Evolutionary conservation across 164 flowering plant genomes (phyloP), one percentile per base, ranked within the genome.

Genomic region (Tetracentron sinense): DNA sequence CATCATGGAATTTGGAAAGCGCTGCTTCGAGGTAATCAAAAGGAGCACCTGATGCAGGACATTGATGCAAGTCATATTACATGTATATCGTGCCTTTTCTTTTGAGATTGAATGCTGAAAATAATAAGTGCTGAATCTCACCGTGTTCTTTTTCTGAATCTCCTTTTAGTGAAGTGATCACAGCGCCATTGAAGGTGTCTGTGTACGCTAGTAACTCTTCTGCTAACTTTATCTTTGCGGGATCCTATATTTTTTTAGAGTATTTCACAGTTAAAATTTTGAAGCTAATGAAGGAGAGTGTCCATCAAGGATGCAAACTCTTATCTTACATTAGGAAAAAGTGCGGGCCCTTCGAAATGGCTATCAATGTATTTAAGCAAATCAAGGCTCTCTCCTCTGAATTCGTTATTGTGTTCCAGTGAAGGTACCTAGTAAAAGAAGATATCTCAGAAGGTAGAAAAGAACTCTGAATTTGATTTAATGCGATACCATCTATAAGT

Each of bases 311-410:
- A n/a, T n/a, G n/a, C n/a, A 35, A 44, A 47, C 19, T 7, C 5
- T 26, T 50, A 58, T 54, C 85, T 84, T 84, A 88, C 97, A 49
- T 81, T 75, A 56, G 97, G 92, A 28, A 78, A 59, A 61, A 89
- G 88, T 28, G 79, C 44, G 42, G 96, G 96, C 48, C 96, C 98
- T 69, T 85, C 88, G 62, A 92, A 92, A 71, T 92, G 68, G 58
- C 56, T 63, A 51, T 92, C 96, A 46, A 92, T 56, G 62, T 85
- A 92, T 58, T 82, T 89, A 26, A 92, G 65, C 81, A 92, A 74
- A 64, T 89, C 96, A 61, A 92, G 80, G 63, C 94, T 87, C 77
- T 92, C 96, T 64, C 89, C n/a, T n/a, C n/a, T n/a, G n/a, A n/a
- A n/a, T n/a, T n/a, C n/a, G n/a, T n/a, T n/a, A n/a, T n/a, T n/a